phyloP scores from a whole-genome alignment of 495 filamentous ascomycete genomes.

The Tuber aestivum region DNA sequence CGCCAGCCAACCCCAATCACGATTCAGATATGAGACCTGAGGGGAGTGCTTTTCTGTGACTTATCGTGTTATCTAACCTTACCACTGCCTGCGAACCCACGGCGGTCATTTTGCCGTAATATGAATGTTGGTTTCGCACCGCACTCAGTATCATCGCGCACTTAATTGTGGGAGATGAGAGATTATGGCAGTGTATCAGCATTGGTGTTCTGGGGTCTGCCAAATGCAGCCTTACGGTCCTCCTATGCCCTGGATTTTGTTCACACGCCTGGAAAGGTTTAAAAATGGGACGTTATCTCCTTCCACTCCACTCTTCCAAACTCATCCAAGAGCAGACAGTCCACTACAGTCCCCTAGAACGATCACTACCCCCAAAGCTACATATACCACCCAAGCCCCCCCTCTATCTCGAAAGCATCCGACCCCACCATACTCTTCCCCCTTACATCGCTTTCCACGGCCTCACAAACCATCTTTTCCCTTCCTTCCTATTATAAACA shows the following conservation, averaged over 20 bases:
- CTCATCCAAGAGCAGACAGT: not conserved
- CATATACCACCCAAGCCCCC: not conserved
- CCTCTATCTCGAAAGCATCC: not conserved
- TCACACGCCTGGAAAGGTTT: not conserved
- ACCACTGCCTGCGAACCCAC: not conserved
- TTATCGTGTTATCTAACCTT: not conserved
- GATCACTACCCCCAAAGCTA: not conserved
- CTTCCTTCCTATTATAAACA: not conserved
- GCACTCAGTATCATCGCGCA: not conserved
- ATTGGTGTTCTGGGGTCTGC: not conserved
- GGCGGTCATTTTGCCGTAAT: not conserved
- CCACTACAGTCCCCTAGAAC: not conserved
- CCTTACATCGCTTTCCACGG: not conserved
- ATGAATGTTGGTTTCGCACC: not conserved
- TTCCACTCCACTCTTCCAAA: not conserved
- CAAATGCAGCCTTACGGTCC: not conserved
- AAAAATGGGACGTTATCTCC: not conserved
- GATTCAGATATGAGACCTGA: not conserved
- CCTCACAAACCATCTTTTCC: not conserved
- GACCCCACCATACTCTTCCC: not conserved
- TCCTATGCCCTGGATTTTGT: not conserved
- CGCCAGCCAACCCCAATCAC: not conserved
- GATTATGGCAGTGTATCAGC: not conserved
- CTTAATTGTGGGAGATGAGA: constrained; percentile 2
- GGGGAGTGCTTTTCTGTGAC: not conserved